Percentiles rank a stretch among this genome's conserved stretches.
phyloP scores from a whole-genome alignment of 805 yeast species.

The Starmerella stigmatis region DNA sequence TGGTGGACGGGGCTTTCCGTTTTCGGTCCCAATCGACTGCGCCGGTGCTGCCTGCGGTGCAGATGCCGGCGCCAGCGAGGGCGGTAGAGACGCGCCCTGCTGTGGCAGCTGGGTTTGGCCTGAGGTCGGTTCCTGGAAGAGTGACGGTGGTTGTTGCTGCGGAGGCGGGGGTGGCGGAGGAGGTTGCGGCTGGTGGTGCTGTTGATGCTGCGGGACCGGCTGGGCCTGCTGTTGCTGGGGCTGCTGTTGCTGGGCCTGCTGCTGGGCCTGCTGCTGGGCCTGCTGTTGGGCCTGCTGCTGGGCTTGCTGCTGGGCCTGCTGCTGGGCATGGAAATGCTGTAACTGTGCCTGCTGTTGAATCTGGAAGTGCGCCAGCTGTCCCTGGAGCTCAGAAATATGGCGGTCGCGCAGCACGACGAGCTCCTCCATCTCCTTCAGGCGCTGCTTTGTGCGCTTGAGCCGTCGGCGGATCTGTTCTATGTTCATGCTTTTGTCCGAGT shows the following conservation, averaged over 20 bases:
- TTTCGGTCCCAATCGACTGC: neutral
- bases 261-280: conserved; percentile 20
- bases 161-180: neutral
- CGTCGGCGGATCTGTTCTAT: conserved; percentile 32
- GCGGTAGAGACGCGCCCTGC: neutral
- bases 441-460: conserved; percentile 35
- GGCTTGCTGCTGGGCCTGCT: conserved; percentile 23
- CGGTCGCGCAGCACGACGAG: conserved; percentile 37
- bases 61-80: neutral
- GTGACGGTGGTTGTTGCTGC: too few species aligned
- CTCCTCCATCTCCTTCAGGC: conserved; percentile 38
- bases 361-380: conserved; percentile 4
- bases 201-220: conserved; percentile 7
- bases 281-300: conserved; percentile 2
- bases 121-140: too few species aligned
- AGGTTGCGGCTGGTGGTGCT: neutral
- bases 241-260: conserved; percentile 23
- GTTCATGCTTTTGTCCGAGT: conserved; percentile 30
- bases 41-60: neutral
- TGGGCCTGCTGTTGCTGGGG: neutral
- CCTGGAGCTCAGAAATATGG: conserved; percentile 36
- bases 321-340: conserved; percentile 21
- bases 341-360: conserved; percentile 10
- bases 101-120: neutral
- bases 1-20: conserved; percentile 19